Evolutionary conservation across 495 filamentous ascomycete species (phyloP).

Genomic region (Ramalina peruviana): DNA sequence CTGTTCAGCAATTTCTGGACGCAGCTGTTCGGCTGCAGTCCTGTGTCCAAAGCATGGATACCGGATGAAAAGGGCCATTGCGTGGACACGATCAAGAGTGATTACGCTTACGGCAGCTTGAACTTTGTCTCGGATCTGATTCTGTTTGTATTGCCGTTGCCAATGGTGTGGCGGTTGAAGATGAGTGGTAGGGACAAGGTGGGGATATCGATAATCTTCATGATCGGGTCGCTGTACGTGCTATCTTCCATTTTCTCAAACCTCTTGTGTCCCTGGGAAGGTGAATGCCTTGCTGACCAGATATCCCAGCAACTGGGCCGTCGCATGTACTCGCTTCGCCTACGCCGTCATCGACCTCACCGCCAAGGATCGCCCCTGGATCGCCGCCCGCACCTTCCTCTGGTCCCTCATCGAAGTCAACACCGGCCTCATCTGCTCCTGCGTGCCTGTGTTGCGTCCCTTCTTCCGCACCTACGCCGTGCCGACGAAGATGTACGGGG

Average conservation of each 20-base stretch:
- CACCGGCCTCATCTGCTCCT: conserved; percentile 26
- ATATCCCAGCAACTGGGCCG: conserved; percentile 21
- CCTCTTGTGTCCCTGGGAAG: conserved; percentile 15
- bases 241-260: conserved; percentile 16
- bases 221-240: conserved; percentile 21
- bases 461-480: neutral
- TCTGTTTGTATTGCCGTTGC: conserved; percentile 27
- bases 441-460: conserved; percentile 10
- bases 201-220: conserved; percentile 30
- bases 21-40: conserved; percentile 27
- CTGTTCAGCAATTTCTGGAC: conserved; percentile 27
- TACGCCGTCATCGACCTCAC: conserved; percentile 9
- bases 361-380: conserved; percentile 21
- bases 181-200: conserved; percentile 26
- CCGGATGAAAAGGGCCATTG: conserved; percentile 23
- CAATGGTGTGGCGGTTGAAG: conserved; percentile 25
- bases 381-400: conserved; percentile 20
- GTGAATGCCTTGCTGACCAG: no score
- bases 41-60: conserved; percentile 25
- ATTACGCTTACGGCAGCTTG: conserved; percentile 21
- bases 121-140: conserved; percentile 27
- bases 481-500: no score
- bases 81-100: conserved; percentile 20
- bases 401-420: conserved; percentile 30
- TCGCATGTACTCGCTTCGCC: conserved; percentile 22